Percentiles rank a stretch among this genome's conserved stretches.
Evolutionary conservation across 768 basidiomycete species (phyloP).

Genomic region (Psilocybe tampanensis): DNA sequence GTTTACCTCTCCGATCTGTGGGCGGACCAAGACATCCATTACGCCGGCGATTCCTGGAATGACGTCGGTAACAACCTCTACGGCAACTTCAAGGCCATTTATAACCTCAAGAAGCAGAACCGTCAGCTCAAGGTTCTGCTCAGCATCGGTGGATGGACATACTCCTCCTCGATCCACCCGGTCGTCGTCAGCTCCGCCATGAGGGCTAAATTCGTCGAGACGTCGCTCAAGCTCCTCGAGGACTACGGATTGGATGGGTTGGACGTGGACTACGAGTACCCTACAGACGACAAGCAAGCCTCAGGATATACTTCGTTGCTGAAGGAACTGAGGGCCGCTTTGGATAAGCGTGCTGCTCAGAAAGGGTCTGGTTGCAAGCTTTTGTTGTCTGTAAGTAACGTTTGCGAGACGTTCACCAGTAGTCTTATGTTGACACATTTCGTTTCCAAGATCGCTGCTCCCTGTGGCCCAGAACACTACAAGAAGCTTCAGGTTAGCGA

Average conservation of each 20-base stretch:
- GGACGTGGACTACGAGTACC: conserved; percentile 95
- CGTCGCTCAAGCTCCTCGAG: conserved; percentile 79
- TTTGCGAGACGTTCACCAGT: no score
- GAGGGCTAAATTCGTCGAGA: conserved; percentile 79
- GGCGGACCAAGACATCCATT: conserved; percentile 98
- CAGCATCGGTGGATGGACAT: conserved; percentile 96
- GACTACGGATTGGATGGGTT: conserved; percentile 93
- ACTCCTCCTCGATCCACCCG: conserved; percentile 85
- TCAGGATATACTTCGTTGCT: conserved; percentile 83
- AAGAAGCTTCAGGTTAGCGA: conserved; percentile 74
- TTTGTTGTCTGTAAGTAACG: conserved; percentile 65
- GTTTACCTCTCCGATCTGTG: conserved; percentile 88
- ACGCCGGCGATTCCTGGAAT: conserved; percentile 94
- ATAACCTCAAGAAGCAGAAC: conserved; percentile 85
- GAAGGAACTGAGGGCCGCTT: conserved; percentile 67
- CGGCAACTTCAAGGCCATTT: conserved; percentile 93
- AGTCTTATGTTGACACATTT: background rate
- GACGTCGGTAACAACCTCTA: conserved; percentile 90
- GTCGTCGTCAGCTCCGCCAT: conserved; percentile 67
- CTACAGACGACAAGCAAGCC: conserved; percentile 76
- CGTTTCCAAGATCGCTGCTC: conserved; percentile 75
- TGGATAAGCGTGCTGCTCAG: conserved; percentile 72
- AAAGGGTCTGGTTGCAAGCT: conserved; percentile 64
- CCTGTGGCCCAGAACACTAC: conserved; percentile 89
- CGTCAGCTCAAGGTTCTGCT: conserved; percentile 80